Evolutionary conservation across 805 yeast species (phyloP), one percentile per base, ranked within the genome.

Genomic region (Millerozyma miso): DNA sequence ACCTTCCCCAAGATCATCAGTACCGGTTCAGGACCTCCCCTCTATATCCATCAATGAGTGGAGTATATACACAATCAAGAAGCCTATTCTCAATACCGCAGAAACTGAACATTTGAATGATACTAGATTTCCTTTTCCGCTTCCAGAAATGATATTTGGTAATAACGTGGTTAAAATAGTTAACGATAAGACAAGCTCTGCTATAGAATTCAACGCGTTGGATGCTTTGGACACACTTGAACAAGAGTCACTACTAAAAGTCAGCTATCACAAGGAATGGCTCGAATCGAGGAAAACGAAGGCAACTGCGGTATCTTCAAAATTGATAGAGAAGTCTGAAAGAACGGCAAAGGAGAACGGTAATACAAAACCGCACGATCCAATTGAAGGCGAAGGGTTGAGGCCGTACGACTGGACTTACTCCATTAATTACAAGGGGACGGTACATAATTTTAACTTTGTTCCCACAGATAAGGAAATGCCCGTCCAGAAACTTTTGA

Each of bases 141-240:
- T 91, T 35, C 99, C 99, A 0, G 99, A 93, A 60, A 93, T 93
- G 98, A 89, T 93, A 4, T 93, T 93, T 65, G 98, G 98, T 7
- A 80, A 86, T 51, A 90, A 86, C 57, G 63, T 65, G 43, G 80
- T 89, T 8, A 75, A 71, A 39, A 58, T 89, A 8, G 69, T 59
- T 3, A 60, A 68, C 43, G 71, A 65, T 34, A 56, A 55, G 37
- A 55, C 63, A 1, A 62, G 62, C 5, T 53, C 64, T 39, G 73
- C 77, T 46, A 71, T 91, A 12, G 73, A 69, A 35, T 89, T 90
- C 63, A 83, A 85, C 56, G 83, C 96, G 0, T 65, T 83, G 35
- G 93, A 85, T 56, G 97, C 96, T 0, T 55, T 71, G 20, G 73
- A 69, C 40, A 59, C 70, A 33, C 51, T 69, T 31, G 72, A 65